Evolutionary conservation across 208 protist genomes (phyloP).

Genomic region (Trypanosomatidae sp.): DNA sequence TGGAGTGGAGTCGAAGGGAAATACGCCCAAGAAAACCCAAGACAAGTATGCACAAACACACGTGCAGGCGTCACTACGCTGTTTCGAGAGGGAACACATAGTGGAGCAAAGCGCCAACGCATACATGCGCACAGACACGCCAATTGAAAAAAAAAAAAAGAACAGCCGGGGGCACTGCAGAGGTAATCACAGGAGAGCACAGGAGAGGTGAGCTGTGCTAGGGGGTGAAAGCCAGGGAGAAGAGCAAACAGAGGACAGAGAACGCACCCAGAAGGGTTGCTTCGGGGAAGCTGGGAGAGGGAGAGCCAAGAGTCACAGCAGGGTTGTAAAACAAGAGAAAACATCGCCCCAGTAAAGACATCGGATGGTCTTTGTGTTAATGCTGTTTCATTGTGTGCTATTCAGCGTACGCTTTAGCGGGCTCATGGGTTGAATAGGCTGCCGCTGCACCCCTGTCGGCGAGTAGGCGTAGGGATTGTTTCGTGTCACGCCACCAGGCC

Average conservation of each 20-base stretch:
- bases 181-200: constrained; percentile 8
- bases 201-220: constrained; percentile 1
- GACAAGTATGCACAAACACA: background rate
- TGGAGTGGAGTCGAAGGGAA: background rate
- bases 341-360: background rate
- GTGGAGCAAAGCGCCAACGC: background rate
- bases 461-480: constrained; percentile 25
- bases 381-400: background rate
- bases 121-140: background rate
- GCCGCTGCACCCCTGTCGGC: constrained; percentile 3
- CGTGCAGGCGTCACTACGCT: background rate
- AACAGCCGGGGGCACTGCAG: background rate
- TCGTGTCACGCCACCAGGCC: constrained; percentile 2
- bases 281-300: background rate
- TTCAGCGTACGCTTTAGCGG: constrained; percentile 9
- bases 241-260: background rate
- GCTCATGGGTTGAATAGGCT: constrained; percentile 17
- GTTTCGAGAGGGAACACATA: background rate
- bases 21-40: background rate
- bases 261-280: background rate
- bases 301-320: background rate
- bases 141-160: background rate
- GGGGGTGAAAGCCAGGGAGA: background rate
- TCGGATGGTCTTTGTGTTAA: background rate
- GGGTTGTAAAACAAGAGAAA: background rate